Evolutionary conservation across 345 rosid genomes (phyloP).

Genomic region (Rhizophora mangle): DNA sequence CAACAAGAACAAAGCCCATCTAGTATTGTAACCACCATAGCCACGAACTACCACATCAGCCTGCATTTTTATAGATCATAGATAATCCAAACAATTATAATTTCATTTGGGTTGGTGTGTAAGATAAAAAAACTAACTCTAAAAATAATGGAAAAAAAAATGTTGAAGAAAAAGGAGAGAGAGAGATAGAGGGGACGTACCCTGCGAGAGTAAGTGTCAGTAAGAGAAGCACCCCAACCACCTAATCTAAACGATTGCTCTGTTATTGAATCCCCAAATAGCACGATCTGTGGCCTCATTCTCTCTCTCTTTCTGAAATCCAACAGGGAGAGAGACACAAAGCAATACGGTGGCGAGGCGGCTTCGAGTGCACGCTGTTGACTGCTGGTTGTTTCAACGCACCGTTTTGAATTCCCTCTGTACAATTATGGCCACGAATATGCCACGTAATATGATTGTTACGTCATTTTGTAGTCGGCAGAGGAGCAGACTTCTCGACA

Average conservation of each 20-base stretch:
- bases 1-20: conserved; percentile 90
- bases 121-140: neutral
- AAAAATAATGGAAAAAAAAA: neutral
- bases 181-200: conserved; percentile 14
- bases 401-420: too few species aligned
- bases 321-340: too few species aligned
- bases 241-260: conserved; percentile 70
- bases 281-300: conserved; percentile 73
- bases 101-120: neutral
- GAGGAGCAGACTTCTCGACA: too few species aligned
- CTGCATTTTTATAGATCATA: conserved; percentile 16
- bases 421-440: too few species aligned
- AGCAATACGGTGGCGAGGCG: too few species aligned
- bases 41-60: conserved; percentile 89
- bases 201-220: conserved; percentile 77
- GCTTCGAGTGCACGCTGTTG: too few species aligned
- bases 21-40: conserved; percentile 85
- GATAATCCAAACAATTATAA: conserved; percentile 3
- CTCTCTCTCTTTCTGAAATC: neutral
- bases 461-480: too few species aligned
- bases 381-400: too few species aligned
- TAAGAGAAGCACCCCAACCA: conserved; percentile 90
- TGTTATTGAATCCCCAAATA: conserved; percentile 92
- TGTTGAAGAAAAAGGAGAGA: neutral
- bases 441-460: too few species aligned